Evolutionary conservation across 2,329 filamentous ascomycete genomes (phyloP), one percentile per base, ranked within the genome.

Genomic region (Colletotrichum sansevieriae): DNA sequence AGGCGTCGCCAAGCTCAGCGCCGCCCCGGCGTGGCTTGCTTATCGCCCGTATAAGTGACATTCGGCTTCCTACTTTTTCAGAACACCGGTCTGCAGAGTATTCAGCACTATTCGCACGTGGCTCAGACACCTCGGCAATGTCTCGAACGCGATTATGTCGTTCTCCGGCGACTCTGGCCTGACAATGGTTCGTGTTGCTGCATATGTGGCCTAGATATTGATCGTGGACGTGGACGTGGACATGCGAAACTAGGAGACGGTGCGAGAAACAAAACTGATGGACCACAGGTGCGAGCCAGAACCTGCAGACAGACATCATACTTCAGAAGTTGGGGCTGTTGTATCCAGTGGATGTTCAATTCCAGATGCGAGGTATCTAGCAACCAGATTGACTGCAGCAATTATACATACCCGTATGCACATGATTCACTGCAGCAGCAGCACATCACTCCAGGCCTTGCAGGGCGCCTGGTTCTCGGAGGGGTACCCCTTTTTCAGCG

Each of bases 391-490:
- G 25, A 58, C 18, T 37, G 44, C 59, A 47, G 65, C 55, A 55
- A 61, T 49, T 18, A 64, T 62, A 29, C 46, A 49, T n/a, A 60
- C 29, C 43, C 20, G 43, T 49, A 54, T 60, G 55, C 63, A 57
- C 67, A n/a, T n/a, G n/a, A n/a, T n/a, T n/a, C n/a, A n/a, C n/a
- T n/a, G n/a, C n/a, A n/a, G n/a, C n/a, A n/a, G n/a, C n/a, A n/a
- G n/a, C n/a, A n/a, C n/a, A 63, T 52, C 29, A 55, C 39, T n/a
- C 52, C 25, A 43, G 25, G 39, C 43, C 67, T 57, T 63, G 57
- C 49, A 57, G 55, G 66, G 49, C 55, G 55, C 63, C 49, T 66
- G 47, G 47, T 35, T 43, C 13, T 29, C 49, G 49, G 58, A 41
- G 35, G 37, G 33, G 20, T 25, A 1, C 25, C 13, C 65, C 54